Conservation (phyloP, 495 filamentous ascomycete genomes). For the Trichoderma virens region DNA sequence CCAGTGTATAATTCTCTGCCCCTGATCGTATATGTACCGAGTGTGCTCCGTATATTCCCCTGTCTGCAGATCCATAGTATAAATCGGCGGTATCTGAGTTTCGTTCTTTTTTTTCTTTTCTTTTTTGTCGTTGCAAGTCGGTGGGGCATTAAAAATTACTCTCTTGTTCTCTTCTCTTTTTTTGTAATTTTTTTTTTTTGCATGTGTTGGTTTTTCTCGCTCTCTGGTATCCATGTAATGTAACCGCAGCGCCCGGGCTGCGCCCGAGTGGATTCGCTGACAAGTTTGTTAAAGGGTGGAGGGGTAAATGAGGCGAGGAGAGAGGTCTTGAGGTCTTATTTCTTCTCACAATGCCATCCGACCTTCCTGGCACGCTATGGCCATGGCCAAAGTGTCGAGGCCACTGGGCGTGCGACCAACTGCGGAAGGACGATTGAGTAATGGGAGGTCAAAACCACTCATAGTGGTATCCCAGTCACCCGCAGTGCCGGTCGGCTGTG, state of each 20-base stretch:
- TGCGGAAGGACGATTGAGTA: slow-evolving; percentile 27
- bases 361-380: slow-evolving; percentile 10
- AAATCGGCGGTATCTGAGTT: not conserved
- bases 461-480: slow-evolving; percentile 30
- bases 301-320: not conserved
- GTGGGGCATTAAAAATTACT: not conserved
- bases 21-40: not conserved
- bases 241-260: not conserved
- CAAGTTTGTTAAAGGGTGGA: not conserved
- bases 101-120: not conserved
- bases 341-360: not conserved
- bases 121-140: not conserved
- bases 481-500: slow-evolving; percentile 11
- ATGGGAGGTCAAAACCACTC: slow-evolving; percentile 31
- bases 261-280: not conserved
- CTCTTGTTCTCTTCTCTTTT: not conserved
- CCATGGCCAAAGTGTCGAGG: slow-evolving; percentile 12
- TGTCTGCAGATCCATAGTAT: not conserved
- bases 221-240: not conserved
- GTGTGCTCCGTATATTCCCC: not conserved
- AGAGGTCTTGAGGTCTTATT: not conserved
- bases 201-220: not conserved
- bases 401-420: slow-evolving; percentile 10
- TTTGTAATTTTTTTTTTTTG: not conserved
- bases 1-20: not conserved